Base-by-base conservation (phyloP, 78 protist species). In the slime mould (Dictyostelium discoideum) region DNA sequence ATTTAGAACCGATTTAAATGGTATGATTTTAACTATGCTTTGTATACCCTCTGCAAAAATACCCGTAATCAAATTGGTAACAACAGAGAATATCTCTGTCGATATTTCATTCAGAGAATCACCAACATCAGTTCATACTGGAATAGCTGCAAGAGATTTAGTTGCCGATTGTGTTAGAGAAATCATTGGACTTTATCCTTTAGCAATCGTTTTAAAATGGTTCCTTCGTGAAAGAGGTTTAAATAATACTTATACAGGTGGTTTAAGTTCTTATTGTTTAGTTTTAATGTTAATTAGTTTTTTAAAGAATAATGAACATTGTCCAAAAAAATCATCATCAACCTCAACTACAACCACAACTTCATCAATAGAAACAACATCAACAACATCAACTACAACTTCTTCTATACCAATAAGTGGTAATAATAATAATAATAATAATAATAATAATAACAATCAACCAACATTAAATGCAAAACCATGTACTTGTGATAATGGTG, bases 201-300 rank as follows among this genome's bases (percentile, higher is more conserved):
- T 90, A 13, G 94, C 94, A 29, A 90, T 90, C 10, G 87, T 90
- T 81, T 90, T 90, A 44, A 90, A 90, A 90, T 90, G 94, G 94
- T 90, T 90, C 29, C 50, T 90, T 13, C 67, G 94, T 46, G 94
- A 90, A 37, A 57, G 94, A 90, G 94, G 94, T 50, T 73, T 90
- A 72, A 90, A 90, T 50, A 90, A 90, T 72, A 90, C 94, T 2
- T 90, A 90, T 50, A 90, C 87, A 29, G 94, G 94, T 82, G 94
- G 94, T 24, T 72, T 90, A 82, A 69, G 84, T 69, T 82, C 88
- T 5, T 90, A 90, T 82, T 90, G 94, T 90, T 72, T 90, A 7
- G 94, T 90, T 10, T 72, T 90, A 42, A 90, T 90, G 94, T 54
- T 90, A 32, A 90, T 90, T 37, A 90, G 94, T 90, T 90, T 90